Evolutionary conservation across 768 basidiomycete species (phyloP).

Genomic region (Psilocybe cubensis): DNA sequence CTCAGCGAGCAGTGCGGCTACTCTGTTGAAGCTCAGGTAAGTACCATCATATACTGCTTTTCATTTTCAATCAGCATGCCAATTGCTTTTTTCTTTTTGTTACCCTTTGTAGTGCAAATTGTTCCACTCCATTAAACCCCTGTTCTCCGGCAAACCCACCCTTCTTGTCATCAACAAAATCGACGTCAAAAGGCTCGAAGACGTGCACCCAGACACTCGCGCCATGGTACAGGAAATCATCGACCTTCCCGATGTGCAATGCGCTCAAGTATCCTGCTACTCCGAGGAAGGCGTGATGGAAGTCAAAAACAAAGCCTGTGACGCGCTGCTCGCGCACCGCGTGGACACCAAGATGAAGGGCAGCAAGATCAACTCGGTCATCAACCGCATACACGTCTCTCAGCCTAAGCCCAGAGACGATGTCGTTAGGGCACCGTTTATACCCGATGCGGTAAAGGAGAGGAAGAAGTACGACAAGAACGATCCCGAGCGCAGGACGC

Average conservation of each 20-base stretch:
- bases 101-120: constrained; percentile 78
- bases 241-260: constrained; percentile 67
- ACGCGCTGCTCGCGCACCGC: constrained; percentile 91
- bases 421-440: constrained; percentile 84
- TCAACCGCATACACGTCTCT: constrained; percentile 96
- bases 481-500: constrained; percentile 74
- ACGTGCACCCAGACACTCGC: constrained; percentile 76
- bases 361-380: constrained; percentile 87
- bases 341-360: constrained; percentile 96
- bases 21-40: constrained; percentile 91
- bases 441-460: constrained; percentile 82
- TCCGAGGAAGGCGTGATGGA: constrained; percentile 98
- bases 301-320: constrained; percentile 94
- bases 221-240: constrained; percentile 89
- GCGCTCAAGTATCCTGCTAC: constrained; percentile 90
- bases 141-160: constrained; percentile 92
- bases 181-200: constrained; percentile 88
- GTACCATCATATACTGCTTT: constrained; percentile 22
- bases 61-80: too few species aligned
- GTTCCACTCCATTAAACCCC: constrained; percentile 98
- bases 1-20: constrained; percentile 98
- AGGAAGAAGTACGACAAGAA: constrained; percentile 85
- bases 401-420: constrained; percentile 90
- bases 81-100: too few species aligned
- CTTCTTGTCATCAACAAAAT: constrained; percentile 98